Evolutionary conservation across 2,329 filamentous ascomycete species (phyloP).

Genomic region (Scedosporium aurantiacum): DNA sequence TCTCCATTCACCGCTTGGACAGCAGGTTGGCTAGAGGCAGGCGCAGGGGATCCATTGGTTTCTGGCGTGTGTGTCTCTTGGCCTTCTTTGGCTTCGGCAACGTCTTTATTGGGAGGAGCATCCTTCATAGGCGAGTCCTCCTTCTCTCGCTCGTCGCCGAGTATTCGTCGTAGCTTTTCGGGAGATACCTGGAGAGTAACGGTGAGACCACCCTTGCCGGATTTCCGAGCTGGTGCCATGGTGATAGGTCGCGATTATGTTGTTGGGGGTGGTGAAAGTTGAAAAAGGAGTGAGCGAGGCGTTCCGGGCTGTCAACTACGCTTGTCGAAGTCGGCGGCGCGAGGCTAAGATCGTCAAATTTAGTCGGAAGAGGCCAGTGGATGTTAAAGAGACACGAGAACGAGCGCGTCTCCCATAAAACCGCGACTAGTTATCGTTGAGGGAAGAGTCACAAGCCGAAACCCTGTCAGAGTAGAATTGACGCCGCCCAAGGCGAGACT

Average conservation of each 20-base stretch:
- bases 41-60: conserved; percentile 32
- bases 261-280: conserved; percentile 6
- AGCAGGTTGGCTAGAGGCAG: conserved; percentile 27
- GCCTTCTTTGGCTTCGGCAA: conserved; percentile 18
- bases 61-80: conserved; percentile 16
- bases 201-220: conserved; percentile 22
- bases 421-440: neutral
- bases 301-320: neutral
- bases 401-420: neutral
- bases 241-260: conserved; percentile 1
- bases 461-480: too few species aligned
- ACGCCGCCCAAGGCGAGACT: too few species aligned
- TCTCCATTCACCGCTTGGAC: conserved; percentile 36
- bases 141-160: conserved; percentile 31
- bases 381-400: too few species aligned
- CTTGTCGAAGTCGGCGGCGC: too few species aligned
- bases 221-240: conserved; percentile 9
- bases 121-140: conserved; percentile 34
- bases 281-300: neutral
- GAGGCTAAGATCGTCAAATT: too few species aligned
- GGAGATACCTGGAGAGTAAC: conserved; percentile 44
- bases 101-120: conserved; percentile 11
- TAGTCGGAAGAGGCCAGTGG: too few species aligned
- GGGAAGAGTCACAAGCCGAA: neutral
- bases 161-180: conserved; percentile 37